Percentiles rank a stretch among this genome's conserved stretches.
Evolutionary conservation across 1,284 basidiomycete species (phyloP).

Genomic region (Cutaneotrichosporon sp.): DNA sequence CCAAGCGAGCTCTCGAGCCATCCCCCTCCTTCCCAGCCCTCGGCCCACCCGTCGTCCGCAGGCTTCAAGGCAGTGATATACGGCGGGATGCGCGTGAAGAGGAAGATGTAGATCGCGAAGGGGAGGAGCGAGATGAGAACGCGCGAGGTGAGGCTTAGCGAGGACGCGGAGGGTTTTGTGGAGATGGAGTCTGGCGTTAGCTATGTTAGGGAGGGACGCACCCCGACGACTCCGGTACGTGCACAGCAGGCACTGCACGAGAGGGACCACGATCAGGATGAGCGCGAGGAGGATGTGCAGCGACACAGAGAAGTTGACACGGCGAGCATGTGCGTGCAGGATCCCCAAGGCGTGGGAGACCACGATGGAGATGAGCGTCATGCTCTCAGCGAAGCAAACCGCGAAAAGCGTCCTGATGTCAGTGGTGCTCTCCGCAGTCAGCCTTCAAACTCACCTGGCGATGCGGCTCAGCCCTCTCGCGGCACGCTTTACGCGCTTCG

Average conservation of each 20-base stretch:
- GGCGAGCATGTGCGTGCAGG: slow-evolving; percentile 45
- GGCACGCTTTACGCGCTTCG: slow-evolving; percentile 34
- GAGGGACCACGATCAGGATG: slow-evolving; percentile 46
- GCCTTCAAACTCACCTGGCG: slow-evolving; percentile 28
- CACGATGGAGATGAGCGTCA: slow-evolving; percentile 50
- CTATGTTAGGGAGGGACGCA: slow-evolving; percentile 15
- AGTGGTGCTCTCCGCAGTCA: slow-evolving; percentile 6
- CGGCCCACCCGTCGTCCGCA: slow-evolving; percentile 12
- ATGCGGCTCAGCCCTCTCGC: slow-evolving; percentile 43
- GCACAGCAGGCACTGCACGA: slow-evolving; percentile 50
- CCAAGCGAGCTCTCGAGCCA: slow-evolving; percentile 51
- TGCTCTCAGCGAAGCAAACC: slow-evolving; percentile 50
- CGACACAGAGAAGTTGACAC: slow-evolving; percentile 51
- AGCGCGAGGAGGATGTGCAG: slow-evolving; percentile 47
- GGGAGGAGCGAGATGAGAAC: slow-evolving; percentile 49
- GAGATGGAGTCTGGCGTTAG: slow-evolving; percentile 16
- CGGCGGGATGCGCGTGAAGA: slow-evolving; percentile 51
- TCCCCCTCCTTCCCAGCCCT: slow-evolving; percentile 45
- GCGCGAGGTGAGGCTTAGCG: slow-evolving; percentile 35
- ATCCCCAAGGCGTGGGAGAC: slow-evolving; percentile 46
- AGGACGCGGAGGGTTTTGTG: slow-evolving; percentile 23
- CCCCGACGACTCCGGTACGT: slow-evolving; percentile 48
- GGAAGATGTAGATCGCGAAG: slow-evolving; percentile 49
- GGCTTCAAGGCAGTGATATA: slow-evolving; percentile 42
- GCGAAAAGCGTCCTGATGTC: slow-evolving; percentile 46